Evolutionary conservation across 192 early-diverging fungal species (phyloP), one percentile per base, ranked within the genome.

Genomic region (Backusella mclennaniae): DNA sequence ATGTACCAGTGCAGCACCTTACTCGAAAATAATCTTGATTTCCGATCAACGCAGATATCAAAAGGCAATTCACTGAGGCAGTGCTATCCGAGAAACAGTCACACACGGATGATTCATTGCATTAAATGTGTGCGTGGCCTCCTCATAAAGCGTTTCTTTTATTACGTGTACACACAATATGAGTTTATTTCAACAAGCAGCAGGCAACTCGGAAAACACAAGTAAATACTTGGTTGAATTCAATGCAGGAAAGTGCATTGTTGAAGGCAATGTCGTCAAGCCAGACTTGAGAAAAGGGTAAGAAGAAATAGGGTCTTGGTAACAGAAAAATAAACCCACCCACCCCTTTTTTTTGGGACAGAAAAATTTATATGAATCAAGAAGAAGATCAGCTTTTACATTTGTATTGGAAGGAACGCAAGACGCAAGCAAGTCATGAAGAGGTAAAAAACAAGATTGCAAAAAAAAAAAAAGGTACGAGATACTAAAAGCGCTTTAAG

Each of bases 381-480:
- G 84, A 84, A 9, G 91, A 93, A n/a, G 93, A 94, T 66, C 88
- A 86, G 26, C 79, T 95, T 23, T 77, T 94, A 80, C 93, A 93
- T 73, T 93, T 96, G 63, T 92, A 86, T 77, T 96, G 95, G 95
- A 92, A 91, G 71, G 92, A 94, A 39, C 85, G 90, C 56, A 84
- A 84, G 69, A 86, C 85, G 14, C 81, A 85, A 39, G 44, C 52
- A 11, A 79, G 80, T 19, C 85, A 87, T 49, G 92, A 89, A 26
- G 85, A 85, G 81, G 44, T 77, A 29, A 14, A 38, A 11, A 31
- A 0, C 23, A 6, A 67, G 46, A 29, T n/a, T n/a, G n/a, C 12
- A 29, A 15, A 33, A 21, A 17, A 38, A 3, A 33, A 33, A 33
- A 2, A 33, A 33, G 33, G 33, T 33, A 3, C 33, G 59, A 49